These are phyloP conservation scores for Whalleya microplaca DNA, from an alignment of 2,329 filamentous ascomycete genomes.

Conservation along the genomic window DNA sequence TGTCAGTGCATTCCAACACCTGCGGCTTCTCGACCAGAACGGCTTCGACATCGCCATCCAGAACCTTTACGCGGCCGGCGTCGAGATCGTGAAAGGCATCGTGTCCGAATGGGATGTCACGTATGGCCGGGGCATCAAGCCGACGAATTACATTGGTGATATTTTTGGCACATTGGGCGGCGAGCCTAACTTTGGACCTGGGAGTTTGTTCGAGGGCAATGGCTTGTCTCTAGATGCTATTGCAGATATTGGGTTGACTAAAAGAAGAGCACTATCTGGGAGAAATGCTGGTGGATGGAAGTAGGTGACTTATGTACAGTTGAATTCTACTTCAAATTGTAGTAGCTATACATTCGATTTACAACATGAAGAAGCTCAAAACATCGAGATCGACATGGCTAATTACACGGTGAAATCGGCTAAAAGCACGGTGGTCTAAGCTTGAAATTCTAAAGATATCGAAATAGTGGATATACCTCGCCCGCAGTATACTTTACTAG, in stretches of 20 bases:
- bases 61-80: slow-evolving; percentile 69
- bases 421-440: too few species aligned
- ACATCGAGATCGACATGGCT: too few species aligned
- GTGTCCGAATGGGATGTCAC: slow-evolving; percentile 61
- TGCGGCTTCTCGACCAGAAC: slow-evolving; percentile 63
- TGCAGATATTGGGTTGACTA: slow-evolving; percentile 1
- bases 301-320: neutral
- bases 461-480: too few species aligned
- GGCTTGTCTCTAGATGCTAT: neutral
- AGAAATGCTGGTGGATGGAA: slow-evolving; percentile 12
- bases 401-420: too few species aligned
- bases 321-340: too few species aligned
- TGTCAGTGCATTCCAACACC: slow-evolving; percentile 59
- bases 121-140: slow-evolving; percentile 59
- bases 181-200: slow-evolving; percentile 65
- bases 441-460: too few species aligned
- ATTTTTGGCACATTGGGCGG: slow-evolving; percentile 72
- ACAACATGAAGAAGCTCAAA: too few species aligned
- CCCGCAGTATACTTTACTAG: too few species aligned
- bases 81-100: slow-evolving; percentile 68
- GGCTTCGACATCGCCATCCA: slow-evolving; percentile 65
- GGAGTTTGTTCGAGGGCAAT: slow-evolving; percentile 39
- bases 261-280: neutral
- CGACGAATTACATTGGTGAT: slow-evolving; percentile 71
- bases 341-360: too few species aligned